phyloP scores from a whole-genome alignment of 345 rosid species.

The Hirschfeldia incana region DNA sequence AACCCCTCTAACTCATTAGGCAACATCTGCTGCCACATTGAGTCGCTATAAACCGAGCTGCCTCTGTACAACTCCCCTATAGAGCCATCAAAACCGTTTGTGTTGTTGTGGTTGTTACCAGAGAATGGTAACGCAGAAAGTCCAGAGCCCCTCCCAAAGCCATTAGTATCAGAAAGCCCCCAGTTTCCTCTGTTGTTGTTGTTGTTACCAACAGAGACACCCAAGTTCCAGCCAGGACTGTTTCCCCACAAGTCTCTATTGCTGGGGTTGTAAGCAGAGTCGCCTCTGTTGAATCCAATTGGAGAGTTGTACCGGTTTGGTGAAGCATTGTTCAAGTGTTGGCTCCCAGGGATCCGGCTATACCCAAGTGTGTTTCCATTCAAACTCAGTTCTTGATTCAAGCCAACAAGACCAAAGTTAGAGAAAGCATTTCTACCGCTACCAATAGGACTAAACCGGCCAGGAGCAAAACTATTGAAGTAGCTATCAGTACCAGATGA shows the following conservation, averaged over 20 bases:
- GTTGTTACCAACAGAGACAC: constrained; percentile 60
- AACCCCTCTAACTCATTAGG: constrained; percentile 60
- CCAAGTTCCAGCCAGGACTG: constrained; percentile 61
- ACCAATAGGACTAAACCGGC: constrained; percentile 77
- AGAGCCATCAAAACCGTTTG: constrained; percentile 62
- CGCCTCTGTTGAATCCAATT: constrained; percentile 61
- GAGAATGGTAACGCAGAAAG: constrained; percentile 53
- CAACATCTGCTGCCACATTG: constrained; percentile 57
- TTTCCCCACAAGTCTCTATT: constrained; percentile 79
- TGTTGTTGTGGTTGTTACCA: constrained; percentile 44
- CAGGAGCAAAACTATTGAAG: constrained; percentile 70
- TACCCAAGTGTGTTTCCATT: constrained; percentile 62
- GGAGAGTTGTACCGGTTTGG: constrained; percentile 70
- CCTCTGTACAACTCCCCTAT: constrained; percentile 62
- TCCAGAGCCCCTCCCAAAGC: constrained; percentile 49
- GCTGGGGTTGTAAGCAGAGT: constrained; percentile 49
- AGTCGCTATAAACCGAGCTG: constrained; percentile 66
- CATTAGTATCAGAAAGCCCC: constrained; percentile 45
- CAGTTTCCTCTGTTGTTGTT: constrained; percentile 65
- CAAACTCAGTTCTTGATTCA: constrained; percentile 74
- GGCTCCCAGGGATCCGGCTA: constrained; percentile 53
- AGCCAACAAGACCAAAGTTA: constrained; percentile 64
- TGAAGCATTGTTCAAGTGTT: constrained; percentile 47
- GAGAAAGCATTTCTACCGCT: constrained; percentile 59
- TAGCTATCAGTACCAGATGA: constrained; percentile 61